Conservation (phyloP, 352 stramenopile species). For the Phytophthora cryptogea region DNA sequence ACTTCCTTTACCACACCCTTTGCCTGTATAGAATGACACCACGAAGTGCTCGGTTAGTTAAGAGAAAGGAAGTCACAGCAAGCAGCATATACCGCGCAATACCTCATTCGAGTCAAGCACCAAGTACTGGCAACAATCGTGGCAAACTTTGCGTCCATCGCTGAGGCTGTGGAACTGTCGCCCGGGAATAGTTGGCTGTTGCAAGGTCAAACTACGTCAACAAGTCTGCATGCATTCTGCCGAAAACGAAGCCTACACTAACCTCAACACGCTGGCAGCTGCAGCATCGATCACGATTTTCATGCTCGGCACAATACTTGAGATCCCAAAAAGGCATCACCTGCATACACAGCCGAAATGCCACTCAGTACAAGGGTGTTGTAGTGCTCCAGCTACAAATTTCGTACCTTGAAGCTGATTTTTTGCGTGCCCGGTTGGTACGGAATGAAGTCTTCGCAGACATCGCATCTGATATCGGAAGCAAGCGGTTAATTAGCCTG, state of each 20-base stretch:
- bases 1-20: conserved; percentile 59
- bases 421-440: conserved; percentile 48
- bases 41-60: too few relatives aligned
- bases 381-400: not conserved
- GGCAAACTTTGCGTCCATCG: conserved; percentile 70
- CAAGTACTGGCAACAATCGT: conserved; percentile 61
- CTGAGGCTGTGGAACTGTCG: conserved; percentile 62
- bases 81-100: not conserved
- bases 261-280: conserved; percentile 77
- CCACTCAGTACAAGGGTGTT: not conserved
- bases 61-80: too few relatives aligned
- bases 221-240: not conserved
- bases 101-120: conserved; percentile 71
- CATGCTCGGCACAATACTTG: conserved; percentile 66
- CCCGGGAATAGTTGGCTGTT: conserved; percentile 24
- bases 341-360: conserved; percentile 16
- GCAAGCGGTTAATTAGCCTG: not conserved
- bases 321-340: conserved; percentile 69
- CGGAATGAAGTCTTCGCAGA: conserved; percentile 65
- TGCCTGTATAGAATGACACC: conserved; percentile 14
- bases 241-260: conserved; percentile 1
- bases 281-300: conserved; percentile 67
- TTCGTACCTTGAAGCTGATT: conserved; percentile 57
- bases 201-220: not conserved
- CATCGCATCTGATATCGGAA: conserved; percentile 47